These are phyloP conservation scores for Hypomontagnella submonticulosa DNA, from an alignment of 495 filamentous ascomycete species.

Conservation along the genomic window DNA sequence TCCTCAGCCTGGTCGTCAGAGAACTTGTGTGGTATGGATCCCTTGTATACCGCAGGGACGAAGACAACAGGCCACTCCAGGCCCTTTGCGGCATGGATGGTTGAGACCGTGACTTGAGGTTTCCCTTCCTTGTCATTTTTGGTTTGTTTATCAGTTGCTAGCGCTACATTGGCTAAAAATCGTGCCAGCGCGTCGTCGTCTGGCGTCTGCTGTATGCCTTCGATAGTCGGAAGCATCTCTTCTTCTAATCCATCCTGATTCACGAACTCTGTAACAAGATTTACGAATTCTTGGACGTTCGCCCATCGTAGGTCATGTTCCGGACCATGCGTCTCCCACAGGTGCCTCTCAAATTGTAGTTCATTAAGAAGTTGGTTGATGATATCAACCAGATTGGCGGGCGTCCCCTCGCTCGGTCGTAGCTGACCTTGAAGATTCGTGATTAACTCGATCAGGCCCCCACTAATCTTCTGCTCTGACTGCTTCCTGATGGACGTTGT, in stretches of 20 bases:
- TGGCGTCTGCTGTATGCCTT: slow-evolving; percentile 76
- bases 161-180: slow-evolving; percentile 89
- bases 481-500: slow-evolving; percentile 75
- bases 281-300: slow-evolving; percentile 89
- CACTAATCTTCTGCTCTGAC: slow-evolving; percentile 67
- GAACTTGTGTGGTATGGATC: slow-evolving; percentile 93
- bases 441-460: slow-evolving; percentile 62
- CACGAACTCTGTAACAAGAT: slow-evolving; percentile 77
- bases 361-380: slow-evolving; percentile 79
- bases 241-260: slow-evolving; percentile 63
- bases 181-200: slow-evolving; percentile 76
- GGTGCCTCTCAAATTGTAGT: slow-evolving; percentile 76
- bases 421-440: slow-evolving; percentile 71
- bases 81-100: slow-evolving; percentile 96
- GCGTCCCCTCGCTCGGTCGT: slow-evolving; percentile 51
- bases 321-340: slow-evolving; percentile 73
- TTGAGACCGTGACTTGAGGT: slow-evolving; percentile 88
- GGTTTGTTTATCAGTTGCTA: slow-evolving; percentile 79
- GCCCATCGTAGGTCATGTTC: slow-evolving; percentile 89
- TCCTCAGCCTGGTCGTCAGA: slow-evolving; percentile 93
- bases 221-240: slow-evolving; percentile 78
- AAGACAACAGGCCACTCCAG: slow-evolving; percentile 98
- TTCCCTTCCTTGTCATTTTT: slow-evolving; percentile 65
- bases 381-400: slow-evolving; percentile 71
- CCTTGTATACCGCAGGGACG: slow-evolving; percentile 88